Conservation (phyloP, 768 basidiomycete genomes). For the Boletus bicolor region DNA sequence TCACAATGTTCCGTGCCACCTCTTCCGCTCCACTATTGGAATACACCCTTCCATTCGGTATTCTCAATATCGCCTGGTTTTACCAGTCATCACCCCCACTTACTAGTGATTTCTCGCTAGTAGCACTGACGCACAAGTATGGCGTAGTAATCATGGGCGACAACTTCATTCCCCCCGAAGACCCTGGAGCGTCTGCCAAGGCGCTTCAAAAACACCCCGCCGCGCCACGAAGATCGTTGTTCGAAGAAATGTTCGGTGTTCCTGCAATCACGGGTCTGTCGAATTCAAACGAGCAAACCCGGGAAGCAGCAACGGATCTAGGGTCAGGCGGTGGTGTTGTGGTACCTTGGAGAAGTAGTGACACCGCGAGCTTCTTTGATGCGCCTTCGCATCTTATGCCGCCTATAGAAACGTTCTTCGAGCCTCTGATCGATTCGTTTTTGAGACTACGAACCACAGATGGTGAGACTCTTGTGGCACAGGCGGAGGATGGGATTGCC, state of each 20-base stretch:
- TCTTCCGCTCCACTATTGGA: constrained; percentile 45
- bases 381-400: constrained; percentile 76
- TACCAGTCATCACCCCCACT: constrained; percentile 32
- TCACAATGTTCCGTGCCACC: constrained; percentile 47
- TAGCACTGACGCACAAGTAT: constrained; percentile 69
- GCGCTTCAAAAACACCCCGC: constrained; percentile 32
- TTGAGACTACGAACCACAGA: constrained; percentile 31
- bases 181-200: constrained; percentile 42
- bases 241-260: constrained; percentile 88
- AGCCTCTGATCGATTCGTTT: constrained; percentile 54
- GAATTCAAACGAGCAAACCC: constrained; percentile 19
- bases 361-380: constrained; percentile 51
- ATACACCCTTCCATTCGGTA: constrained; percentile 56
- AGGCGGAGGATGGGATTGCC: constrained; percentile 24
- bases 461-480: constrained; percentile 11
- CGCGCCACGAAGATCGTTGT: constrained; percentile 55
- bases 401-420: constrained; percentile 68
- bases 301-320: constrained; percentile 7
- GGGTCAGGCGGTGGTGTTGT: constrained; percentile 16
- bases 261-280: constrained; percentile 53
- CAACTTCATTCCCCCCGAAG: constrained; percentile 38
- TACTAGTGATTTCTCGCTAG: constrained; percentile 48
- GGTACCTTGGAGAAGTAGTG: constrained; percentile 39
- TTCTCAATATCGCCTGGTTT: constrained; percentile 49
- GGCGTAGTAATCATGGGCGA: constrained; percentile 69